Conservation (phyloP, 495 filamentous ascomycete genomes). For the Tuber indicum region DNA sequence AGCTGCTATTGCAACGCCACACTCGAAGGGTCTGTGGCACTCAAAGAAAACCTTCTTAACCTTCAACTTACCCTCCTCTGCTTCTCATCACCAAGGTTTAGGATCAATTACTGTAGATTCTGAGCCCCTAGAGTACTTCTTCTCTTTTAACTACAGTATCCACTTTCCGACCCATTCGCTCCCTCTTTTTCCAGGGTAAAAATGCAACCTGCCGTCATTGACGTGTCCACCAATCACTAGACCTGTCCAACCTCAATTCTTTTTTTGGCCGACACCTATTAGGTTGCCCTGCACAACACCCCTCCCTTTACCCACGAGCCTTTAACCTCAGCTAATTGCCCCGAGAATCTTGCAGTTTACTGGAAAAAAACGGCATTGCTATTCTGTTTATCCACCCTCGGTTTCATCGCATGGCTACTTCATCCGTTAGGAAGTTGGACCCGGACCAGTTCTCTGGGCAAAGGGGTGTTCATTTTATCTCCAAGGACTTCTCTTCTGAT, state of each 20-base stretch:
- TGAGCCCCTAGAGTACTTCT: not conserved
- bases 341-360: not conserved
- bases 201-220: not conserved
- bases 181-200: not conserved
- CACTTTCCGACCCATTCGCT: not conserved
- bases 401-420: not conserved
- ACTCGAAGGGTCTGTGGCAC: not conserved
- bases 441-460: not conserved
- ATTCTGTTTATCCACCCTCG: not conserved
- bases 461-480: not conserved
- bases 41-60: not conserved
- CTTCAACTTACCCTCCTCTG: not conserved
- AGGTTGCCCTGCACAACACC: not conserved
- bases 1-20: too few species aligned
- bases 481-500: conserved; percentile 5
- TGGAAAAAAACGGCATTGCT: not conserved
- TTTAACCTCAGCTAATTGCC: not conserved
- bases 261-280: conserved; percentile 1
- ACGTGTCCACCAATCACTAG: not conserved
- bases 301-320: not conserved
- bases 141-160: not conserved
- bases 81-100: not conserved
- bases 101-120: not conserved
- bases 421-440: conserved; percentile 1
- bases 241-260: not conserved